Conservation (phyloP, 768 basidiomycete species). For the Exsudoporus frostii region DNA sequence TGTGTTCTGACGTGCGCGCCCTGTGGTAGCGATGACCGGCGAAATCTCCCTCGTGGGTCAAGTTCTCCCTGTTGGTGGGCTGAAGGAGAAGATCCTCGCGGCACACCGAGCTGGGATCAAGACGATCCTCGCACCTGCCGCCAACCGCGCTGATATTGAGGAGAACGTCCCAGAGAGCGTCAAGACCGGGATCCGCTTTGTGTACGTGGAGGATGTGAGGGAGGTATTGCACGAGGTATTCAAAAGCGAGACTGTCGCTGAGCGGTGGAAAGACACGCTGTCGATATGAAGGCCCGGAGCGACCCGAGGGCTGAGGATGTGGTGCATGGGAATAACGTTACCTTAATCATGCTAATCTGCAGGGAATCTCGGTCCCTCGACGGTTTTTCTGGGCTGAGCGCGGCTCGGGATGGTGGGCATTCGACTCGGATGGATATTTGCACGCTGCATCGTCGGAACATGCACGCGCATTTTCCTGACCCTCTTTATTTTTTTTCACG, state of each 20-base stretch:
- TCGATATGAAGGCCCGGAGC: constrained; percentile 18
- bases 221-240: constrained; percentile 92
- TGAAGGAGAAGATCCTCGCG: constrained; percentile 95
- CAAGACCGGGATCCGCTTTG: constrained; percentile 91
- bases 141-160: constrained; percentile 91
- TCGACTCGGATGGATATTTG: not conserved
- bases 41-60: constrained; percentile 96
- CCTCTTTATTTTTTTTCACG: not conserved
- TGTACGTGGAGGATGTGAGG: constrained; percentile 90
- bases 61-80: constrained; percentile 91
- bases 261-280: constrained; percentile 69
- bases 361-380: not conserved
- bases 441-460: not conserved
- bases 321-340: not conserved
- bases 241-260: constrained; percentile 51
- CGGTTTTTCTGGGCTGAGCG: not conserved
- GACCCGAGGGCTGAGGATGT: not conserved
- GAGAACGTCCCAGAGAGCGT: constrained; percentile 97
- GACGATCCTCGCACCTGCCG: constrained; percentile 82
- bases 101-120: constrained; percentile 97
- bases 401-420: not conserved
- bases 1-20: not conserved
- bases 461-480: not conserved
- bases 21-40: constrained; percentile 84
- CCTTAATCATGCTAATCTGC: not conserved